Evolutionary conservation across 1,284 basidiomycete species (phyloP), one percentile per base, ranked within the genome.

Genomic region (Ustilago hordei): DNA sequence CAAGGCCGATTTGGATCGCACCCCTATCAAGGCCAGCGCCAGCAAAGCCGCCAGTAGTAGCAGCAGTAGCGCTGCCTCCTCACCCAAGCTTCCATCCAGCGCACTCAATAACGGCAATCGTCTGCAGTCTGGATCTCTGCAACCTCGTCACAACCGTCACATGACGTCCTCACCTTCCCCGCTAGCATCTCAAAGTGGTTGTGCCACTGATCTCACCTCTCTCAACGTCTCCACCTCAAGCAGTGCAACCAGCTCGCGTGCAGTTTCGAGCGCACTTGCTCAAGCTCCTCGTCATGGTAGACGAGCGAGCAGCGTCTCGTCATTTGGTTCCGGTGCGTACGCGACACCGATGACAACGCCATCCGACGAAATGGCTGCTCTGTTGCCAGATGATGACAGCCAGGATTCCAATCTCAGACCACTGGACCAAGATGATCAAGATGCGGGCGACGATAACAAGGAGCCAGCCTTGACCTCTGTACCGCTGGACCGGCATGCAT

Each of bases 301-400:
- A 53, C 60, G 79, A 7, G 72, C 79, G 12, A 74, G 70, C 58
- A 75, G 72, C 47, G 70, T 72, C 4, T 81, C 79, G 1, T 78
- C 75, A 8, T 67, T 77, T 32, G 79, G 77, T 0, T 81, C 79
- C 3, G 77, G 68, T 12, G 67, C 60, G 2, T 81, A 79, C 34
- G 69, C 64, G 2, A 81, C 79, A 54, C 79, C 79, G 2, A 69
- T 79, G 65, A 68, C 69, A 23, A 78, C 78, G 23, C 78, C 78
- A 9, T 69, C 75, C 8, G 75, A 77, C 52, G 75, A 77, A 41
- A 77, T 77, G 69, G 75, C 75, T 9, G 69, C 69, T 11, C 58
- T 77, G 32, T 50, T 77, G 31, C 75, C 75, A 9, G 57, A 64
- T n/a, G 75, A 73, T n/a, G 68, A 48, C 52, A 61, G 64, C 39